A percentile compares a stretch with the other conserved stretches of the same genome.
Conservation (phyloP, 148 eudicot genomes). For the Mesembryanthemum crystallinum region DNA sequence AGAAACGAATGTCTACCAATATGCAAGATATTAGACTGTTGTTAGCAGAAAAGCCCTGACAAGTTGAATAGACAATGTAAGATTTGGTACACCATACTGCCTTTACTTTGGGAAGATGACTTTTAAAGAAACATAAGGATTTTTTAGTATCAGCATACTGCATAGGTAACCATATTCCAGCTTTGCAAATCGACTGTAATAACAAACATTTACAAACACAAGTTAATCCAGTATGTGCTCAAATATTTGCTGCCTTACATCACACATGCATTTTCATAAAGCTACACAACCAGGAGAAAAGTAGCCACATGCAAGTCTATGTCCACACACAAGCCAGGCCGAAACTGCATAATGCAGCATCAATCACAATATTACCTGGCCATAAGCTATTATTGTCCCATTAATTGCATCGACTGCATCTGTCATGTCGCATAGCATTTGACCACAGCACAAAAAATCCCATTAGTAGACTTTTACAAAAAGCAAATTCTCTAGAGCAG, state of each 20-base stretch:
- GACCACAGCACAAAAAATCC: background rate
- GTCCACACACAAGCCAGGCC: background rate
- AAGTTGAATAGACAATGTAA: background rate
- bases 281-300: background rate
- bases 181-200: background rate
- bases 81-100: background rate
- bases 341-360: background rate
- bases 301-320: background rate
- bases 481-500: background rate
- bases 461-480: background rate
- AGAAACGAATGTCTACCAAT: background rate
- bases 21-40: background rate
- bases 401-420: conserved; percentile 66
- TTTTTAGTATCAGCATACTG: background rate
- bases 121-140: background rate
- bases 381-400: conserved; percentile 82
- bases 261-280: background rate
- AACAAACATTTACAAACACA: background rate
- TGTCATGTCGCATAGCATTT: conserved; percentile 20
- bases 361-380: conserved; percentile 55
- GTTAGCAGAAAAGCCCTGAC: background rate
- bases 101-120: background rate
- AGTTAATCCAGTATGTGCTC: too few relatives aligned
- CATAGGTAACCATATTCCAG: background rate
- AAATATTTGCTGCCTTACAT: background rate